Base-by-base conservation (phyloP, 163 green algal genomes). In the Chlorella variabilis region DNA sequence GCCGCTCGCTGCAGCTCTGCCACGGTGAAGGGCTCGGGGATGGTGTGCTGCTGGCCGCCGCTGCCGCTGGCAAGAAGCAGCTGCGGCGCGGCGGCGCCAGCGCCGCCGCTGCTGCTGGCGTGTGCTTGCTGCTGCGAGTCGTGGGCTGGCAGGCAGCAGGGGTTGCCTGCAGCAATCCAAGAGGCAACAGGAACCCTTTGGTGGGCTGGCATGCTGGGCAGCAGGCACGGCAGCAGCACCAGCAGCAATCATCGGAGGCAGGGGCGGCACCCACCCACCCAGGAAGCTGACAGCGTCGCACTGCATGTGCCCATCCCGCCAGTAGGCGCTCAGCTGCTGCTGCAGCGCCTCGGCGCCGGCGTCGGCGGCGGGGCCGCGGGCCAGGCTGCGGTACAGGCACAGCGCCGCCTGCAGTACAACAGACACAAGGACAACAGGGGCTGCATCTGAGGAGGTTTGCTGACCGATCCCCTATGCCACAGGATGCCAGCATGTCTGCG, bases 1-100 rank as follows among this genome's bases (percentile, higher is more conserved):
- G 73, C 73, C 41, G 73, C 73, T 8, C 41, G 73, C 73, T 80
- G 73, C 73, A 80, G 73, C 73, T 80, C 73, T 15, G 56, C 27
- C 15, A 80, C 56, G 4, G 73, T 80, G 38, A 80, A 80, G 25
- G 73, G 54, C 56, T 80, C 73, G 20, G 73, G 54, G 11, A 80
- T 80, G 73, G 49, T n/a, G 15, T 80, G 73, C 56, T 80, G 73
- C 73, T 70, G 54, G 9, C 21, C 73, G 13, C 73, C 73, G 56
- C 54, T 80, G 38, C 73, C 73, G n/a, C 56, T 80, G 54, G 73
- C 54, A 1, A 70, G 73, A 27, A 80, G 56, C 51, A 80, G 54
- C 17, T 21, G 73, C 11, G 39, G 59, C 21, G 54, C 27, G 4
- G 21, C n/a, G n/a, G n/a, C n/a, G n/a, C n/a, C n/a, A n/a, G n/a